Evolutionary conservation across 2,329 filamentous ascomycete species (phyloP), one percentile per base, ranked within the genome.

Genomic region (Beauveria bassiana): DNA sequence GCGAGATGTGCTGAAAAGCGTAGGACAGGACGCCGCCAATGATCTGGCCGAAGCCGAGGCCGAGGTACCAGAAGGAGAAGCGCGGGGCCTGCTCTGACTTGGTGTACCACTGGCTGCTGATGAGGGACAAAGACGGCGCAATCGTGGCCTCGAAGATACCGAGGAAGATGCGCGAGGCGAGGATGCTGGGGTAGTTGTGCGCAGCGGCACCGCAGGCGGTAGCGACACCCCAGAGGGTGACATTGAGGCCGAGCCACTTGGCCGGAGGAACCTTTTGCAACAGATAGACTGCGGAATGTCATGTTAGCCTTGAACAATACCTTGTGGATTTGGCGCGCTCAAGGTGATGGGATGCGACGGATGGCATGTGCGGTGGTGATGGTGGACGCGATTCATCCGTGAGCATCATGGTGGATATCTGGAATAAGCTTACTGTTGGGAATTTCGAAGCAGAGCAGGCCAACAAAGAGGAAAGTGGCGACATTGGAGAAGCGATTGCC

Each of bases 401-500:
- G 16, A 38, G 5, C 40, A 14, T 57, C 20, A 38, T 47, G 4
- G 16, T 40, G 45, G 31, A 47, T 49, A 28, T 28, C 42, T 38
- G 58, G 18, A 18, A 8, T 46, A 66, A 58, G 45, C 67, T 59
- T 69, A 79, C 80, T 79, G 56, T 82, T 81, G 2, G 81, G 81
- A n/a, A 83, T 71, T 68, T 83, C 81, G 26, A 79, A 79, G 58
- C 79, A 70, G 2, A 81, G 69, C 63, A 81, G 80, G 3, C 79
- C 81, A 50, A 85, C 81, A 67, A 82, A 86, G 66, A 85, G 82
- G 18, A 79, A 76, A 0, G 81, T 83, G 4, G 81, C 81, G 8
- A 81, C 70, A 70, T 81, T 81, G 26, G 79, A 79, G 68, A 85
- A 85, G 59, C 86, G 76, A 60, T 85, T 83, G 8, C 79, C 80